Conservation (phyloP, 805 yeast species). For the Brettanomyces naardenensis region DNA sequence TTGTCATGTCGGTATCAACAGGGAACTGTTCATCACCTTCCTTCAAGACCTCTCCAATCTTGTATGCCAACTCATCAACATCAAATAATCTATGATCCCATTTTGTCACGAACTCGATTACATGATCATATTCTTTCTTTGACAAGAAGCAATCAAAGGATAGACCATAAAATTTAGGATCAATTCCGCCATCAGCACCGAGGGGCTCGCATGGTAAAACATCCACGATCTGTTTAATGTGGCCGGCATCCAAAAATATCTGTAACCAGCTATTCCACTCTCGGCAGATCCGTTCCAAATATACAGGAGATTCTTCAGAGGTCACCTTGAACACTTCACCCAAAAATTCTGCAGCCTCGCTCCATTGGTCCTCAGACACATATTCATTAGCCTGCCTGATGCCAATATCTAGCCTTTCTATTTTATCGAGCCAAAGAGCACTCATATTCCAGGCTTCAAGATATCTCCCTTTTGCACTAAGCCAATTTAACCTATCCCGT, state of each 20-base stretch:
- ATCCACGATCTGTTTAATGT: slow-evolving; percentile 38
- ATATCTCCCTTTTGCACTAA: slow-evolving; percentile 41
- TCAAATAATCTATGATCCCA: slow-evolving; percentile 61
- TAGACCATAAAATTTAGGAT: slow-evolving; percentile 34
- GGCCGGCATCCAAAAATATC: slow-evolving; percentile 40
- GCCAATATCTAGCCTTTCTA: slow-evolving; percentile 54
- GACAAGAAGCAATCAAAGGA: slow-evolving; percentile 40
- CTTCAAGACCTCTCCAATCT: slow-evolving; percentile 40
- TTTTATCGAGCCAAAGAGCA: slow-evolving; percentile 41
- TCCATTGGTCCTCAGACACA: slow-evolving; percentile 43
- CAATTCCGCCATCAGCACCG: slow-evolving; percentile 20
- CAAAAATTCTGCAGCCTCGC: slow-evolving; percentile 44
- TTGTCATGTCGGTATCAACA: not conserved
- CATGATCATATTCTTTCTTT: slow-evolving; percentile 24
- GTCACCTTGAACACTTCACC: slow-evolving; percentile 28
- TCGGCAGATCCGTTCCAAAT: slow-evolving; percentile 17
- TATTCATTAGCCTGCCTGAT: slow-evolving; percentile 41
- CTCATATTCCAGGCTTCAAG: slow-evolving; percentile 77
- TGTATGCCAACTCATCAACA: slow-evolving; percentile 31
- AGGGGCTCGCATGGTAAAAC: slow-evolving; percentile 45
- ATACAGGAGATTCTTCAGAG: slow-evolving; percentile 14
- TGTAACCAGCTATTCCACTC: slow-evolving; percentile 65
- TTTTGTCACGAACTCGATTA: slow-evolving; percentile 33
- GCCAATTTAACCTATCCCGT: slow-evolving; percentile 71
- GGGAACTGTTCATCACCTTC: slow-evolving; percentile 14